Percentiles rank a stretch among this genome's conserved stretches.
Conservation (phyloP, 106 monocot genomes). For the Dendrobium chrysotoxum region DNA sequence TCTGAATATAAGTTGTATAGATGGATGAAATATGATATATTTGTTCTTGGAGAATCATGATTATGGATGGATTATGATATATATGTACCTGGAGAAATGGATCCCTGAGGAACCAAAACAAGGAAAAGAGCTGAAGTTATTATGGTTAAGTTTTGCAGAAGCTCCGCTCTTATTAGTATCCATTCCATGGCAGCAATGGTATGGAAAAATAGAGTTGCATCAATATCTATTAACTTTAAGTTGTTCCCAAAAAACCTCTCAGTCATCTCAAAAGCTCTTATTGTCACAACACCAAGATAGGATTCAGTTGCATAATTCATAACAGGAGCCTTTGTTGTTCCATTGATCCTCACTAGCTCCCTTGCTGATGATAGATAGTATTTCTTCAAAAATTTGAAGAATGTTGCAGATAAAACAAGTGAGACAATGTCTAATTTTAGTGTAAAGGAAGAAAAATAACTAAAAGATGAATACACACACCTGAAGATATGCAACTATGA, state of each 20-base stretch:
- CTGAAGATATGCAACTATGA: slow-evolving; percentile 41
- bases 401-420: background rate
- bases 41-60: too few species aligned
- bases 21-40: too few species aligned
- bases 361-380: slow-evolving; percentile 79
- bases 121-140: slow-evolving; percentile 52
- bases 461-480: slow-evolving; percentile 16
- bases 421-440: background rate
- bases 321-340: slow-evolving; percentile 84
- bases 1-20: too few species aligned
- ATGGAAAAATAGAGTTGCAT: slow-evolving; percentile 72
- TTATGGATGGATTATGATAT: background rate
- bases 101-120: slow-evolving; percentile 42
- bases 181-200: slow-evolving; percentile 66
- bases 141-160: slow-evolving; percentile 57
- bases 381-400: slow-evolving; percentile 30
- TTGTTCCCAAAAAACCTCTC: slow-evolving; percentile 51
- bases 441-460: background rate
- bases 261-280: slow-evolving; percentile 48
- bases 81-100: slow-evolving; percentile 49
- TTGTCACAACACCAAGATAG: slow-evolving; percentile 55
- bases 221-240: slow-evolving; percentile 56
- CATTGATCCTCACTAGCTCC: slow-evolving; percentile 84
- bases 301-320: slow-evolving; percentile 74
- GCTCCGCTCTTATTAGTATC: slow-evolving; percentile 67